phyloP scores from a whole-genome alignment of 805 yeast species.

The Monosporozyma solicola region DNA sequence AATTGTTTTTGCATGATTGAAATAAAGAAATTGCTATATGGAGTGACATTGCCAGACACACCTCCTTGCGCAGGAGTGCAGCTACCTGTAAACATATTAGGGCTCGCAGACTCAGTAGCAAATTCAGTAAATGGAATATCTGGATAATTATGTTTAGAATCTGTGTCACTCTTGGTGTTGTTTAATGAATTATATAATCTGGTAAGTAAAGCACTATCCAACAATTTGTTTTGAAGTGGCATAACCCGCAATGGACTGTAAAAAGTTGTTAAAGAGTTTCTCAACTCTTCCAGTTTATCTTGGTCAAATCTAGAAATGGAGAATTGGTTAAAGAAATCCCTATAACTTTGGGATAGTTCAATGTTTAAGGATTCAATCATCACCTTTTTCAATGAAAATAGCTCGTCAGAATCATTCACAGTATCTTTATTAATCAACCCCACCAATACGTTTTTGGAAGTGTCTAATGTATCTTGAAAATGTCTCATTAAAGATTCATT shows the following conservation, averaged over 20 bases:
- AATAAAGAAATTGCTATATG: constrained; percentile 18
- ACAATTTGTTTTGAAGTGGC: constrained; percentile 25
- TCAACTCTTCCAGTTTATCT: constrained; percentile 27
- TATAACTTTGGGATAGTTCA: constrained; percentile 32
- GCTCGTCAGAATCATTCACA: constrained; percentile 11
- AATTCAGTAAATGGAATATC: neutral
- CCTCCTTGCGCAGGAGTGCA: constrained; percentile 20
- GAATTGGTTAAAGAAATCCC: constrained; percentile 37
- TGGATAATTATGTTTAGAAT: neutral
- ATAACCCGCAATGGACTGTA: constrained; percentile 35
- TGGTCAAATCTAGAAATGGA: constrained; percentile 30
- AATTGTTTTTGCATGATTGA: constrained; percentile 30
- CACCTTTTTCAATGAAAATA: constrained; percentile 19
- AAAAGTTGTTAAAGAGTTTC: constrained; percentile 36
- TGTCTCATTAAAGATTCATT: constrained; percentile 26
- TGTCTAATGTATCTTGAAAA: constrained; percentile 17
- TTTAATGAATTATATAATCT: neutral
- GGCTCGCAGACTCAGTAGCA: neutral
- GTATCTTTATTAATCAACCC: constrained; percentile 14
- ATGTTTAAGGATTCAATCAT: constrained; percentile 29
- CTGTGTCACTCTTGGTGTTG: neutral
- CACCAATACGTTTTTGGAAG: constrained; percentile 21
- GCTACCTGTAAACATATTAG: constrained; percentile 15
- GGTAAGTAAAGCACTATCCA: constrained; percentile 8
- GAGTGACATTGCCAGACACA: neutral